These are phyloP conservation scores for Aspergillus hancockii DNA, from an alignment of 495 filamentous ascomycete species.

Conservation along the genomic window DNA sequence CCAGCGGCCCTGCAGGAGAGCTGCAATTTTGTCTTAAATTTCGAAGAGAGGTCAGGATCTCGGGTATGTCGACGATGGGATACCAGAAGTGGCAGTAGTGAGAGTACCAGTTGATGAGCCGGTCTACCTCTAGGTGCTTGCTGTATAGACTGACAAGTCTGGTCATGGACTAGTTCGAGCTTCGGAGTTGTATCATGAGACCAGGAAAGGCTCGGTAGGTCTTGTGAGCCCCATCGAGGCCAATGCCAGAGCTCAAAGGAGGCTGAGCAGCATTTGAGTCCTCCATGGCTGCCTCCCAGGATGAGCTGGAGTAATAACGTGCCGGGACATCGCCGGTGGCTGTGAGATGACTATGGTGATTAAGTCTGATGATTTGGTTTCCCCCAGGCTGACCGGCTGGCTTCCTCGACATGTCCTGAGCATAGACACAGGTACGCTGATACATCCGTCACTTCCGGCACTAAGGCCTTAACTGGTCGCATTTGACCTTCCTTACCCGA, in stretches of 20 bases:
- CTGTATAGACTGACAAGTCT: not conserved
- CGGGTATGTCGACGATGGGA: not conserved
- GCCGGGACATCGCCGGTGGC: not conserved
- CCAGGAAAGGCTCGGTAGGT: too few relatives aligned
- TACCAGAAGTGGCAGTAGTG: slow-evolving; percentile 3
- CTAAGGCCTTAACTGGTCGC: not conserved
- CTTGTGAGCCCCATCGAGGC: too few relatives aligned
- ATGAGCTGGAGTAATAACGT: not conserved
- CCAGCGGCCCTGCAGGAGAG: not conserved
- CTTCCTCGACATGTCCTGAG: not conserved
- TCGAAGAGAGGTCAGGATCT: not conserved
- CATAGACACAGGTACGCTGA: not conserved
- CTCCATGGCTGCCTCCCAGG: not conserved
- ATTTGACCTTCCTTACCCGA: not conserved
- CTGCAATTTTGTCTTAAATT: not conserved
- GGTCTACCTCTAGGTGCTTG: not conserved
- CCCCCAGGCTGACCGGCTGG: not conserved
- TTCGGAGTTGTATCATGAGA: not conserved
- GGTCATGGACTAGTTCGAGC: not conserved
- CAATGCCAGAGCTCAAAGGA: too few relatives aligned
- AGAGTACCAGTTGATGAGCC: not conserved
- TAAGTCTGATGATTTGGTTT: not conserved
- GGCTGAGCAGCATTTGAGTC: not conserved
- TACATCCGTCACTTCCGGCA: not conserved
- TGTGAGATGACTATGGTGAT: not conserved